Percentiles rank a stretch among this genome's conserved stretches.
These are phyloP conservation scores for Sparassis latifolia DNA, from an alignment of 1,284 basidiomycete genomes.

Conservation along the genomic window DNA sequence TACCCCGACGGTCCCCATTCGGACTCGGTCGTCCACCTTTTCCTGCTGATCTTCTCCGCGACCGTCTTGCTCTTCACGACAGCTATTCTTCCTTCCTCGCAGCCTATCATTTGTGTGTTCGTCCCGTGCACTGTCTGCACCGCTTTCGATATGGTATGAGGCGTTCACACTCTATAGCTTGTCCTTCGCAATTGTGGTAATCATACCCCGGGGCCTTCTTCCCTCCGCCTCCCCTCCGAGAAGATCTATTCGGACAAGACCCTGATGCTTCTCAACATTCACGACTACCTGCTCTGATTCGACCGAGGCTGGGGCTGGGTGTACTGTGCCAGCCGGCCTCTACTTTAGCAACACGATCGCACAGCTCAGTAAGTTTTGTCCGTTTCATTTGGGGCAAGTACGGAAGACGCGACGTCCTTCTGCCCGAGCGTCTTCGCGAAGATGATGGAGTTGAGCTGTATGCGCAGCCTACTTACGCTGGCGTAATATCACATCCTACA, in stretches of 20 bases:
- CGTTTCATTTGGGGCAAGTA: too few relatives aligned
- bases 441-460: too few relatives aligned
- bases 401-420: too few relatives aligned
- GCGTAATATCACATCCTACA: too few relatives aligned
- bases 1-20: constrained; percentile 52
- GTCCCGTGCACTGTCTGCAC: constrained; percentile 17
- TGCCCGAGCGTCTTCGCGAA: too few relatives aligned
- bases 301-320: constrained; percentile 68
- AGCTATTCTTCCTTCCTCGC: constrained; percentile 48
- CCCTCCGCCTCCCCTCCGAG: constrained; percentile 63
- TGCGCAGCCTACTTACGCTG: too few relatives aligned
- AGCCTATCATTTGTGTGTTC: constrained; percentile 7
- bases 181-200: constrained; percentile 43
- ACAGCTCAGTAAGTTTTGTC: constrained; percentile 43
- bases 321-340: constrained; percentile 53
- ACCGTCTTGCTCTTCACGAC: constrained; percentile 41
- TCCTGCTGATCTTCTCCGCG: constrained; percentile 49
- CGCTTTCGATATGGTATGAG: constrained; percentile 39
- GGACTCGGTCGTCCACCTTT: constrained; percentile 60
- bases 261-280: constrained; percentile 32
- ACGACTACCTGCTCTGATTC: constrained; percentile 49
- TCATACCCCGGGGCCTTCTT: constrained; percentile 63
- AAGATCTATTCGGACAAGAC: constrained; percentile 72
- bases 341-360: constrained; percentile 59
- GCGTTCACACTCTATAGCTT: constrained; percentile 43